Conservation (phyloP, 768 basidiomycete genomes). For the Neoboletus brunneissimus region DNA sequence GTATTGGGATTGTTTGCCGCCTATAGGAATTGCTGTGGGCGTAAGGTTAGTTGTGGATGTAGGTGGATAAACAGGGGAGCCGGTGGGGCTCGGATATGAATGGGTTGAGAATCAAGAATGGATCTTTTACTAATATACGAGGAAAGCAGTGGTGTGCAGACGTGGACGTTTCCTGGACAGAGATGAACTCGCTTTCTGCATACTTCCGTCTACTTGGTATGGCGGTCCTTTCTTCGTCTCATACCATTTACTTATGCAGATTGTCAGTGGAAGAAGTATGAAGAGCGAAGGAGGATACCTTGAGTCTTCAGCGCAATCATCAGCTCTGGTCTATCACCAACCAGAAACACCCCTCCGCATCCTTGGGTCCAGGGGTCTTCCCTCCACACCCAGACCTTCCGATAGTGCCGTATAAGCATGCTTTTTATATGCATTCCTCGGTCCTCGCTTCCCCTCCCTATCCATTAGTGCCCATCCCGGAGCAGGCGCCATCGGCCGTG, state of each 20-base stretch:
- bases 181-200: conserved; percentile 50
- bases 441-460: conserved; percentile 36
- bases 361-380: conserved; percentile 70
- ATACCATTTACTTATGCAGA: too few species aligned
- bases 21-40: too few species aligned
- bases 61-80: conserved; percentile 53
- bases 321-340: conserved; percentile 40
- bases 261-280: background rate
- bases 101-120: conserved; percentile 62
- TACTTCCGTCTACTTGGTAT: conserved; percentile 74
- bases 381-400: conserved; percentile 58
- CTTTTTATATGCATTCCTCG: conserved; percentile 55
- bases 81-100: conserved; percentile 41
- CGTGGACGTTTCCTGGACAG: background rate
- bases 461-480: conserved; percentile 11
- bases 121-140: conserved; percentile 43
- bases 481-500: conserved; percentile 41
- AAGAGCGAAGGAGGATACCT: conserved; percentile 34
- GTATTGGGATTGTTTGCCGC: background rate
- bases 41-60: background rate
- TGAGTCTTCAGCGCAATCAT: conserved; percentile 63
- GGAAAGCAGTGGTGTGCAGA: background rate
- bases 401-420: conserved; percentile 37
- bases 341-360: conserved; percentile 69
- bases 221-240: conserved; percentile 45